Percentiles rank a stretch among this genome's conserved stretches.
Evolutionary conservation across 116 monocot species (phyloP).

Genomic region (Iris pallida): DNA sequence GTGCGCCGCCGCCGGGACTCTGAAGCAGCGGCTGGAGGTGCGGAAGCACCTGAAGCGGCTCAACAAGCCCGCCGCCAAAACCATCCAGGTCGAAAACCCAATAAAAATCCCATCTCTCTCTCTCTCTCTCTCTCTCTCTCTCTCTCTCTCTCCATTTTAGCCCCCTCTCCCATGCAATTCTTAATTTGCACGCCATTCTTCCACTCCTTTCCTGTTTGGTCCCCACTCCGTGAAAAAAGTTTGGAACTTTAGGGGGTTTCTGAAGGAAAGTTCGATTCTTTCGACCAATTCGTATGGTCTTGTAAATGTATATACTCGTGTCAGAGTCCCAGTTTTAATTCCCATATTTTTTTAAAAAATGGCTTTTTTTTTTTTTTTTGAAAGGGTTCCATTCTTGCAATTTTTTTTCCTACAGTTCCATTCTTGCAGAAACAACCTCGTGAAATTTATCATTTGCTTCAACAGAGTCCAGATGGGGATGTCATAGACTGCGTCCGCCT

Average conservation of each 20-base stretch:
- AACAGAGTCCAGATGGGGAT: constrained; percentile 32
- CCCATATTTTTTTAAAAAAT: no score
- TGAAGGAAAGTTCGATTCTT: no score
- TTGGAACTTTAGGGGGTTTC: no score
- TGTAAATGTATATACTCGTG: neutral
- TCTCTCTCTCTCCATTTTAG: neutral
- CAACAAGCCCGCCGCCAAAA: constrained; percentile 45
- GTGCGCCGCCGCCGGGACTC: constrained; percentile 13
- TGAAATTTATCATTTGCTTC: neutral
- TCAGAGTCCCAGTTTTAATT: no score
- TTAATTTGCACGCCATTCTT: no score
- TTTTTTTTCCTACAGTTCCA: neutral
- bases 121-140: neutral
- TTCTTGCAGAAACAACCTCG: no score
- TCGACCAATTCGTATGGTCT: neutral
- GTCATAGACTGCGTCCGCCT: constrained; percentile 25
- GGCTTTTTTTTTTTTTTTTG: no score
- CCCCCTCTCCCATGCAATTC: no score
- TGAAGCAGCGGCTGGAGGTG: constrained; percentile 14
- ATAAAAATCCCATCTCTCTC: neutral
- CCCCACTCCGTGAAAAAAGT: no score
- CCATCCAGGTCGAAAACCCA: constrained; percentile 23
- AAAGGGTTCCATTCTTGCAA: no score
- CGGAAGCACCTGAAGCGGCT: constrained; percentile 33
- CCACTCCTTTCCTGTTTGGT: no score